phyloP scores from a whole-genome alignment of 306 rosid species.

The Dalbergia cultrata region DNA sequence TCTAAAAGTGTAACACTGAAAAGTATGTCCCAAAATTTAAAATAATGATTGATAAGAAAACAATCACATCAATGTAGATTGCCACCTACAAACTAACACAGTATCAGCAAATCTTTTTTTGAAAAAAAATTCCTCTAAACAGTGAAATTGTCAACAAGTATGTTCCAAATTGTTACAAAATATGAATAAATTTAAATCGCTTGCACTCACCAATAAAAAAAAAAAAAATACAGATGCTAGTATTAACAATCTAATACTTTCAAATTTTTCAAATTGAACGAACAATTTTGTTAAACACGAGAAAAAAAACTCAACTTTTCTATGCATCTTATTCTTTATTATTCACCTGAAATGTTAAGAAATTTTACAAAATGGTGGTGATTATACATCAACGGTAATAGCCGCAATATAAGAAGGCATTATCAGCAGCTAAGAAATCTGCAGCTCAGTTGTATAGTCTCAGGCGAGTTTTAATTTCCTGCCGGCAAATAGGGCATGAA shows the following conservation, averaged over 20 bases:
- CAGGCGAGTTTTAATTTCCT: slow-evolving; percentile 72
- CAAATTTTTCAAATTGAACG: neutral
- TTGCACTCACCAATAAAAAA: neutral
- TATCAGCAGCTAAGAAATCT: neutral
- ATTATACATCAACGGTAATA: neutral
- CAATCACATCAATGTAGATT: no score
- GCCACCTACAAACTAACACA: no score
- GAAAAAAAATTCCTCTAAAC: neutral
- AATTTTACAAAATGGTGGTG: slow-evolving; percentile 17
- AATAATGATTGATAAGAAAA: no score
- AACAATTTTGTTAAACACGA: slow-evolving; percentile 19
- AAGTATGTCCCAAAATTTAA: no score
- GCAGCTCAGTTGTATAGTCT: slow-evolving; percentile 63
- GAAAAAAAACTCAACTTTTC: neutral
- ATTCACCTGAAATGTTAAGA: neutral
- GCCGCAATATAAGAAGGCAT: neutral
- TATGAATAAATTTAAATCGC: neutral
- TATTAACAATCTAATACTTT: neutral
- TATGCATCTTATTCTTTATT: slow-evolving; percentile 15
- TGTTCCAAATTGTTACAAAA: no score
- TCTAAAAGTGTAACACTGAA: no score
- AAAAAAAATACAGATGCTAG: neutral
- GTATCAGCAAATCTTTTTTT: no score
- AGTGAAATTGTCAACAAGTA: no score
- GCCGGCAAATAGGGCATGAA: slow-evolving; percentile 81